Conservation (phyloP, 2,329 filamentous ascomycete genomes). For the Neodidymelliopsis sp. region DNA sequence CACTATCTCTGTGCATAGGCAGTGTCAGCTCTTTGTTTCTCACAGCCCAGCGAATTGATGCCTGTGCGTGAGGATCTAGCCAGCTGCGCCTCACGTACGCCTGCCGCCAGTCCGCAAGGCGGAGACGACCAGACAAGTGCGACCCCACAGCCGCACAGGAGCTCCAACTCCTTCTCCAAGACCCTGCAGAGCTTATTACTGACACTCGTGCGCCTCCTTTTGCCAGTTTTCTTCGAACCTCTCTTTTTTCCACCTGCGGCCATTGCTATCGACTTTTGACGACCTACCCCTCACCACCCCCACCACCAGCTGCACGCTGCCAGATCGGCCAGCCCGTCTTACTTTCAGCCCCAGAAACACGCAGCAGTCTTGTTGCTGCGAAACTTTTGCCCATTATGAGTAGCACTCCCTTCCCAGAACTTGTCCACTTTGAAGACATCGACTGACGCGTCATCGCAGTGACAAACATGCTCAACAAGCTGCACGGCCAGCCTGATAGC, state of each 20-base stretch:
- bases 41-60: slow-evolving; percentile 19
- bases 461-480: slow-evolving; percentile 90
- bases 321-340: slow-evolving; percentile 39
- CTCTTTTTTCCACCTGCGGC: slow-evolving; percentile 20
- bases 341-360: slow-evolving; percentile 42
- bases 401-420: slow-evolving; percentile 30
- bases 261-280: slow-evolving; percentile 31
- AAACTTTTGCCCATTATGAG: slow-evolving; percentile 44
- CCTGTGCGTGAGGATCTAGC: slow-evolving; percentile 20
- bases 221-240: slow-evolving; percentile 20
- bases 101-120: slow-evolving; percentile 34
- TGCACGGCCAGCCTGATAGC: slow-evolving; percentile 94
- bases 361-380: slow-evolving; percentile 38
- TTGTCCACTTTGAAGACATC: slow-evolving; percentile 2
- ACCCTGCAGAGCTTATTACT: slow-evolving; percentile 26
- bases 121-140: slow-evolving; percentile 33
- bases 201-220: slow-evolving; percentile 27
- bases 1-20: slow-evolving; percentile 3
- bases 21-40: slow-evolving; percentile 16
- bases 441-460: slow-evolving; percentile 61
- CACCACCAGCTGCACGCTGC: slow-evolving; percentile 37
- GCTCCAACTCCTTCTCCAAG: slow-evolving; percentile 28
- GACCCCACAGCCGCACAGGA: slow-evolving; percentile 38
- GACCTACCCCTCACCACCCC: slow-evolving; percentile 42
- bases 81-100: slow-evolving; percentile 28